Conservation (phyloP, 2,329 filamentous ascomycete species). For the Colletotrichum zoysiae region DNA sequence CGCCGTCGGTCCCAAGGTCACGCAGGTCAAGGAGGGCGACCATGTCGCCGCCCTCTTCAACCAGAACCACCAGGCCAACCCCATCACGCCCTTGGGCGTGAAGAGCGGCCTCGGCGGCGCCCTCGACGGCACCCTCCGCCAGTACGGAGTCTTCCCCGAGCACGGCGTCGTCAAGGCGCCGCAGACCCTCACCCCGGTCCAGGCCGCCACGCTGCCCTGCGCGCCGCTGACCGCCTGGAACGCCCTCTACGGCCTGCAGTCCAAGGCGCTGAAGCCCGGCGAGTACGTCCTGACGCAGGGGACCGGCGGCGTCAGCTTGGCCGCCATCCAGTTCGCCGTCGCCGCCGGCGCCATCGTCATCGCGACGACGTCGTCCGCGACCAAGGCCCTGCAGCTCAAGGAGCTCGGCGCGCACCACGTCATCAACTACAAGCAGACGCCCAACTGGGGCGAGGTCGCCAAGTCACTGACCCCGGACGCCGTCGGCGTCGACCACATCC, state of each 20-base stretch:
- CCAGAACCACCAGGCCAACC: slow-evolving; percentile 63
- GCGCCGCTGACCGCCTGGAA: slow-evolving; percentile 76
- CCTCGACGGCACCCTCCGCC: slow-evolving; percentile 75
- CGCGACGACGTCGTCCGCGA: slow-evolving; percentile 60
- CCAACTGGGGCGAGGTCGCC: slow-evolving; percentile 60
- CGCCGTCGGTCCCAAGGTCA: slow-evolving; percentile 63
- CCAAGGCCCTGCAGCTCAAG: slow-evolving; percentile 58
- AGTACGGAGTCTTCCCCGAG: slow-evolving; percentile 77
- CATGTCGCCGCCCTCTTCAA: slow-evolving; percentile 72
- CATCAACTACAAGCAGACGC: slow-evolving; percentile 62
- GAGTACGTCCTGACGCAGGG: slow-evolving; percentile 75
- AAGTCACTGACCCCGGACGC: slow-evolving; percentile 56
- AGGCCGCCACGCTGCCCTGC: slow-evolving; percentile 70
- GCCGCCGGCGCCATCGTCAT: slow-evolving; percentile 62
- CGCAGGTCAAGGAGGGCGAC: slow-evolving; percentile 64
- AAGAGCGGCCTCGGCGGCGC: slow-evolving; percentile 75
- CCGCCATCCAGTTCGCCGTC: slow-evolving; percentile 71
- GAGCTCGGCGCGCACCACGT: slow-evolving; percentile 63
- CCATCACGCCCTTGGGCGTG: slow-evolving; percentile 51
- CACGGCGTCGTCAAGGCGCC: slow-evolving; percentile 75
- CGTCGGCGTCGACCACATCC: slow-evolving; percentile 59
- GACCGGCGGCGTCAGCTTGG: slow-evolving; percentile 77
- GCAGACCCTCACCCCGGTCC: slow-evolving; percentile 62
- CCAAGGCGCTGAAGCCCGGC: slow-evolving; percentile 63
- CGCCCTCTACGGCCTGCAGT: slow-evolving; percentile 68